Conservation (phyloP, 441 rosid species). For the Pelargonium fulgidum region DNA sequence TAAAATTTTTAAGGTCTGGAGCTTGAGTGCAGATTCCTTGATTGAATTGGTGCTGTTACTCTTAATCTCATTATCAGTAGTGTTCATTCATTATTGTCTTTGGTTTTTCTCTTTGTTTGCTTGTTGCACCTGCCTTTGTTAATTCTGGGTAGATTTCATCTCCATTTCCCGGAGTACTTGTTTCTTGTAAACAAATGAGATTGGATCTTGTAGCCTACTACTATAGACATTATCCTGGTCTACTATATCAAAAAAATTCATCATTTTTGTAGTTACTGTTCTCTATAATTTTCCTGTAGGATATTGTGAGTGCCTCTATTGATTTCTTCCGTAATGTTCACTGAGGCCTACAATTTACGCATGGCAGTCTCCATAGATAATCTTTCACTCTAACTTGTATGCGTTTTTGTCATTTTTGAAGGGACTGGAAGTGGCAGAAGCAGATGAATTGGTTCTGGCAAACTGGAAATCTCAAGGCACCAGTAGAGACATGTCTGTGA, state of each 20-base stretch:
- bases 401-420: constrained; percentile 22
- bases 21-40: not conserved
- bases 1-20: not conserved
- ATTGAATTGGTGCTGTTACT: not conserved
- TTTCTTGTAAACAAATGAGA: not conserved
- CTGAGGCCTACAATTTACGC: constrained; percentile 1
- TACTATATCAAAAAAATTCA: not conserved
- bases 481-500: constrained; percentile 41
- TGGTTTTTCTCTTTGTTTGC: not conserved
- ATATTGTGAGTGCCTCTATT: not conserved
- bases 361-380: not conserved
- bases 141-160: not conserved
- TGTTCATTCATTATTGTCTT: not conserved
- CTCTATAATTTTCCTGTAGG: not conserved
- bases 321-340: not conserved
- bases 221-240: not conserved
- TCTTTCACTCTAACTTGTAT: constrained; percentile 13
- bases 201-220: not conserved
- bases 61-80: not conserved
- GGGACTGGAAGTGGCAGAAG: constrained; percentile 33
- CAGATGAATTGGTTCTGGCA: constrained; percentile 44
- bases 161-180: not conserved
- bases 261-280: not conserved
- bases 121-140: not conserved
- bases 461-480: constrained; percentile 67